Evolutionary conservation across 495 filamentous ascomycete species (phyloP).

Genomic region (Tetracladium marchalianum): DNA sequence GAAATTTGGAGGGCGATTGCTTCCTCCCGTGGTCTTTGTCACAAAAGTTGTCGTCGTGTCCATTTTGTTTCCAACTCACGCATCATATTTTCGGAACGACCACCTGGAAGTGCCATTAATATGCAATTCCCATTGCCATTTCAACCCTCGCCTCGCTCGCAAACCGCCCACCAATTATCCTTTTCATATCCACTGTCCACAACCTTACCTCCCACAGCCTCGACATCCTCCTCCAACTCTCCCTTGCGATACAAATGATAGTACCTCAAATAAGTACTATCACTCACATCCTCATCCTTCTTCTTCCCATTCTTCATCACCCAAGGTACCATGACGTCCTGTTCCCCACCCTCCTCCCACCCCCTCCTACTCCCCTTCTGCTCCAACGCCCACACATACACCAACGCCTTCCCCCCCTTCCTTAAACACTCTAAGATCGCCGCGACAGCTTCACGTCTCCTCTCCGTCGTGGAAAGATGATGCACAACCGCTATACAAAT

Average conservation of each 20-base stretch:
- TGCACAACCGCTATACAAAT: slow-evolving; percentile 94
- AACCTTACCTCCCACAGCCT: slow-evolving; percentile 62
- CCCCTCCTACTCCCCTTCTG: slow-evolving; percentile 82
- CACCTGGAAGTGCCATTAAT: no score
- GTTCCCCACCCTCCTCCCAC: slow-evolving; percentile 77
- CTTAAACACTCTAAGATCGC: slow-evolving; percentile 61
- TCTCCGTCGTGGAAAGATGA: slow-evolving; percentile 75
- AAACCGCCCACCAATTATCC: slow-evolving; percentile 95
- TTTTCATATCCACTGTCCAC: slow-evolving; percentile 84
- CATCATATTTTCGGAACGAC: no score
- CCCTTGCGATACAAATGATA: slow-evolving; percentile 88
- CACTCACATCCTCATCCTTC: slow-evolving; percentile 19
- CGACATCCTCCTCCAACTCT: slow-evolving; percentile 77
- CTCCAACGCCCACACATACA: slow-evolving; percentile 97
- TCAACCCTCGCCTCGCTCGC: neutral
- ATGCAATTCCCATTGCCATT: no score
- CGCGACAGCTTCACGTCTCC: slow-evolving; percentile 64
- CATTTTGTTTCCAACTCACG: no score
- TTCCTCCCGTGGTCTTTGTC: no score
- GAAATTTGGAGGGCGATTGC: no score
- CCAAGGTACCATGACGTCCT: slow-evolving; percentile 97
- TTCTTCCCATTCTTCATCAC: slow-evolving; percentile 48
- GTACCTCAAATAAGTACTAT: slow-evolving; percentile 64
- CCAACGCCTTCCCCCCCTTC: slow-evolving; percentile 55
- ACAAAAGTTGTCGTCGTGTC: no score